These are phyloP conservation scores for Amphibolis antarctica DNA, from an alignment of 106 monocot species.

Conservation along the genomic window DNA sequence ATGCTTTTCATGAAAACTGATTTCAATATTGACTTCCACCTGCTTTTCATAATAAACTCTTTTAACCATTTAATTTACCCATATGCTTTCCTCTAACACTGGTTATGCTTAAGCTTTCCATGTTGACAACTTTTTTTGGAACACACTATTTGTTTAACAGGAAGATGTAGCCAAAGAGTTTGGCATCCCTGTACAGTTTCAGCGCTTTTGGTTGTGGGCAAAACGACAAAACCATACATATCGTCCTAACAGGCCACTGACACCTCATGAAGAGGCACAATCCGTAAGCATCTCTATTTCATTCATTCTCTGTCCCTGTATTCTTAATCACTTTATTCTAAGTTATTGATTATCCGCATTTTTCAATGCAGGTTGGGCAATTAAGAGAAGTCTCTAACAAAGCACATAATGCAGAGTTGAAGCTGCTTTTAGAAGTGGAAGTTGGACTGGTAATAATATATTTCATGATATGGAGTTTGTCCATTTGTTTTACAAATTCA, in stretches of 20 bases:
- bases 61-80: too few relatives aligned
- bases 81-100: too few relatives aligned
- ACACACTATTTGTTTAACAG: constrained; percentile 23
- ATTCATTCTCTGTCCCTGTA: not conserved
- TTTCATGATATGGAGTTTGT: not conserved
- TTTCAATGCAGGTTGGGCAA: constrained; percentile 61
- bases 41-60: too few relatives aligned
- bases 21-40: too few relatives aligned
- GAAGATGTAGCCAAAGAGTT: constrained; percentile 91
- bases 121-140: too few relatives aligned
- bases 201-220: constrained; percentile 97
- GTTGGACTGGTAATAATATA: constrained; percentile 42
- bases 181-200: constrained; percentile 82
- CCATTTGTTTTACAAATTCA: not conserved
- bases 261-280: constrained; percentile 70
- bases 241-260: constrained; percentile 81
- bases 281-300: constrained; percentile 34
- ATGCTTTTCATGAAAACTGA: too few relatives aligned
- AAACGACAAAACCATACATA: constrained; percentile 97
- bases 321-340: too few relatives aligned
- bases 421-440: constrained; percentile 85
- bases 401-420: constrained; percentile 78
- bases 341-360: not conserved
- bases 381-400: constrained; percentile 94
- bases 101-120: too few relatives aligned